phyloP scores from a whole-genome alignment of 2,329 filamentous ascomycete species.

The Alternaria rosae region DNA sequence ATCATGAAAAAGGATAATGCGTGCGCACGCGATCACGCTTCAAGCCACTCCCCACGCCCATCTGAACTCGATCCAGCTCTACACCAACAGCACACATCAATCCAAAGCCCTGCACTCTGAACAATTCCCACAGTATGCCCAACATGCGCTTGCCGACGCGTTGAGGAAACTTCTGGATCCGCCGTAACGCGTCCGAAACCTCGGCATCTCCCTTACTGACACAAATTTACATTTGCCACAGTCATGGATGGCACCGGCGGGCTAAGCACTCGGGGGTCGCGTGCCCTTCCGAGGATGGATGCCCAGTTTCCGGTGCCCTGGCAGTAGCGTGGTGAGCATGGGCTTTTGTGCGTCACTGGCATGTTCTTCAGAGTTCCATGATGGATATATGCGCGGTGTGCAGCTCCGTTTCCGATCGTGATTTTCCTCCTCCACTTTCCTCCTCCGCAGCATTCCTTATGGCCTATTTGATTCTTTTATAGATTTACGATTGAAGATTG shows the following conservation, averaged over 20 bases:
- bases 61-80: not conserved
- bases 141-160: not conserved
- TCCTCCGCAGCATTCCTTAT: not conserved
- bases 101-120: not conserved
- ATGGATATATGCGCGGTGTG: constrained; percentile 5
- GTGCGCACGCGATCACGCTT: not conserved
- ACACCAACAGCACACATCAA: not conserved
- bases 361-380: constrained; percentile 9
- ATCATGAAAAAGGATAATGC: not conserved
- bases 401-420: not conserved
- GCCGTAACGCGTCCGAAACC: constrained; percentile 25
- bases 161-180: not conserved
- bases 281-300: constrained; percentile 27
- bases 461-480: not conserved
- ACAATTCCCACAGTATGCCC: not conserved
- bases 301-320: constrained; percentile 26
- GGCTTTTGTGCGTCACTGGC: constrained; percentile 34
- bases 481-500: not conserved
- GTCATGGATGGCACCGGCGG: constrained; percentile 24
- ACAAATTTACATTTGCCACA: constrained; percentile 17
- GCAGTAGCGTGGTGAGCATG: constrained; percentile 31
- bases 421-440: not conserved
- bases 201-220: constrained; percentile 20
- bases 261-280: constrained; percentile 22
- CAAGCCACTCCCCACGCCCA: not conserved